Evolutionary conservation across 176 grass and related monocot species (phyloP).

Genomic region (Musa itinerans): DNA sequence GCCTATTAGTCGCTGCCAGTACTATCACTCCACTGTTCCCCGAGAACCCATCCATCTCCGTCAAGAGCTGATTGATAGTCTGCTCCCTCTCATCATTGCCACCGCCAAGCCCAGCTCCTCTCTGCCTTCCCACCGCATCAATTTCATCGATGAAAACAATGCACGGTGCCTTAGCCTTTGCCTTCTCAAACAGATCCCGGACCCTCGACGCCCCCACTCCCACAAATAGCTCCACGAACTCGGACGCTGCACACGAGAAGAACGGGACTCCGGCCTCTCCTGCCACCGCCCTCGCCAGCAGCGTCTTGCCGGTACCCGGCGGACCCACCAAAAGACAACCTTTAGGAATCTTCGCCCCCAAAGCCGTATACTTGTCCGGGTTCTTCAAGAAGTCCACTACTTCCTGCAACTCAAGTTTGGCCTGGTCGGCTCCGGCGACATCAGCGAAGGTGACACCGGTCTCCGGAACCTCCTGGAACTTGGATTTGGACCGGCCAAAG

Average conservation of each 20-base stretch:
- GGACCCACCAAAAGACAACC: constrained; percentile 84
- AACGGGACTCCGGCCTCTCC: constrained; percentile 90
- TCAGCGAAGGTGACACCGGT: constrained; percentile 72
- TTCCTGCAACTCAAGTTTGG: constrained; percentile 96
- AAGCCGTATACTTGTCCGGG: constrained; percentile 90
- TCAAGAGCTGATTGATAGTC: constrained; percentile 95
- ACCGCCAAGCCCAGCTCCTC: constrained; percentile 78
- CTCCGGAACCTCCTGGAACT: constrained; percentile 98
- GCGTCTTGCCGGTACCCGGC: constrained; percentile 77
- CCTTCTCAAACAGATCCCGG: constrained; percentile 94
- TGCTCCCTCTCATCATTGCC: constrained; percentile 97
- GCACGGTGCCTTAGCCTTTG: constrained; percentile 93
- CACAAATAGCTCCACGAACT: constrained; percentile 98
- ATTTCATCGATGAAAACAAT: constrained; percentile 99
- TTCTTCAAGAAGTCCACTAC: constrained; percentile 96
- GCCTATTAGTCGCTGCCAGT: constrained; percentile 78
- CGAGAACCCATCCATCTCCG: constrained; percentile 94
- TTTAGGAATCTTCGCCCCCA: constrained; percentile 93
- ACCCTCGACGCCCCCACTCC: constrained; percentile 89
- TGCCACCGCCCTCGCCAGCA: constrained; percentile 75
- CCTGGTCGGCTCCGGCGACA: constrained; percentile 90
- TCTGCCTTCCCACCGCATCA: constrained; percentile 84
- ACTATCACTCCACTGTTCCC: constrained; percentile 96
- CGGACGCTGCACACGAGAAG: constrained; percentile 91
- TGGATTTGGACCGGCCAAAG: constrained; percentile 88